A percentile compares a stretch with the other conserved stretches of the same genome.
These are phyloP conservation scores for Lantana camara DNA, from an alignment of 257 asterid genomes.

Conservation along the genomic window DNA sequence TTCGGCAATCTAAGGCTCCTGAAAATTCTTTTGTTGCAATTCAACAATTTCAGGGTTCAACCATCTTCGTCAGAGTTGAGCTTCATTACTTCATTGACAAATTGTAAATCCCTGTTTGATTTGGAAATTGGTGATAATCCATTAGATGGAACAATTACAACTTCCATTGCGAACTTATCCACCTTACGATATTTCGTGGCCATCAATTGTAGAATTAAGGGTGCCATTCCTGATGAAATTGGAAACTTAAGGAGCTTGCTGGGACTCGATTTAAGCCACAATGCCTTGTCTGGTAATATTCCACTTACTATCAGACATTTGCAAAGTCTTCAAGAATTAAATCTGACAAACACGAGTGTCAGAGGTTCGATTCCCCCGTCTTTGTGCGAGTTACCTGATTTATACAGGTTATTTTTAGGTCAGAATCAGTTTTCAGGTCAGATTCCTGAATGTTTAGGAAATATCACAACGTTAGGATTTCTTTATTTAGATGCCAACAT, in stretches of 20 bases:
- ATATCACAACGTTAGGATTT: not conserved
- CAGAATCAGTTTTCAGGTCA: no score
- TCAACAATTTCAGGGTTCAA: constrained; percentile 17
- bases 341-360: no score
- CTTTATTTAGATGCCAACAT: constrained; percentile 5
- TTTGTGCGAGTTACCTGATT: no score
- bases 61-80: constrained; percentile 20
- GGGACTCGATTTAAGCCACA: no score
- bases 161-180: constrained; percentile 31
- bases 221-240: no score
- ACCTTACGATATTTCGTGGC: not conserved
- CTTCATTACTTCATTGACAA: constrained; percentile 24
- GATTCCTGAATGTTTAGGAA: constrained; percentile 3
- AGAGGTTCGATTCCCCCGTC: no score
- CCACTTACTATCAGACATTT: no score
- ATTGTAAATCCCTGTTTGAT: constrained; percentile 18
- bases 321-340: no score
- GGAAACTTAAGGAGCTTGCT: no score
- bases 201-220: constrained; percentile 4
- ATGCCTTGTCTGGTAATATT: no score
- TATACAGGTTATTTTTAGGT: no score
- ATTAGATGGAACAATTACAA: constrained; percentile 9
- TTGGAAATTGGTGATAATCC: constrained; percentile 11
- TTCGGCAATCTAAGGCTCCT: constrained; percentile 34
- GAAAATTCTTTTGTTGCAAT: constrained; percentile 23